These are phyloP conservation scores for Bipolaris zeicola DNA, from an alignment of 2,329 filamentous ascomycete species.

Conservation along the genomic window DNA sequence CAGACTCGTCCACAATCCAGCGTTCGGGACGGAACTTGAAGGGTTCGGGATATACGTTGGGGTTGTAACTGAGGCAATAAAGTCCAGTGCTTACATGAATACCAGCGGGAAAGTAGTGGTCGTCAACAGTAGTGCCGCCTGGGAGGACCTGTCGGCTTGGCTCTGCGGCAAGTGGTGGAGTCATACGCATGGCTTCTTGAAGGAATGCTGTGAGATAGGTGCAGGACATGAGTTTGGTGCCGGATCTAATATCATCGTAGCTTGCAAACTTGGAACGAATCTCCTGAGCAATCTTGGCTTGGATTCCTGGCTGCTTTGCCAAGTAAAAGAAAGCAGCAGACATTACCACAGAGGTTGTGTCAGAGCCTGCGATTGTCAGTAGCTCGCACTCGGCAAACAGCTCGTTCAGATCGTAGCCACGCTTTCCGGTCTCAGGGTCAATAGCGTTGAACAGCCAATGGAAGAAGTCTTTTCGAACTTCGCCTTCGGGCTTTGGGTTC, in stretches of 20 bases:
- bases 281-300: constrained; percentile 26
- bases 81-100: constrained; percentile 19
- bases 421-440: constrained; percentile 48
- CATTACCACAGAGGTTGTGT: constrained; percentile 29
- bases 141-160: constrained; percentile 30
- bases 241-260: constrained; percentile 26
- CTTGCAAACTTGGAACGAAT: constrained; percentile 24
- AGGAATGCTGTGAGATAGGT: constrained; percentile 30
- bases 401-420: constrained; percentile 44
- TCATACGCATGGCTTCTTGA: constrained; percentile 32
- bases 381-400: constrained; percentile 41
- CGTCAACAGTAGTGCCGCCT: constrained; percentile 24
- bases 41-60: constrained; percentile 23
- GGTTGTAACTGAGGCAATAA: constrained; percentile 25
- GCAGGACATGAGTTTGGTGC: constrained; percentile 23
- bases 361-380: constrained; percentile 32
- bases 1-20: constrained; percentile 30
- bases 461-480: constrained; percentile 49
- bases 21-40: constrained; percentile 35
- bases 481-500: constrained; percentile 20
- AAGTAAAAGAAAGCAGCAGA: constrained; percentile 32
- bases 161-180: constrained; percentile 25
- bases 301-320: constrained; percentile 13
- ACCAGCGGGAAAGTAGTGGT: constrained; percentile 28
- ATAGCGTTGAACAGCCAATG: constrained; percentile 50